phyloP scores from a whole-genome alignment of 805 yeast species.

The Ogataea glucozyma region DNA sequence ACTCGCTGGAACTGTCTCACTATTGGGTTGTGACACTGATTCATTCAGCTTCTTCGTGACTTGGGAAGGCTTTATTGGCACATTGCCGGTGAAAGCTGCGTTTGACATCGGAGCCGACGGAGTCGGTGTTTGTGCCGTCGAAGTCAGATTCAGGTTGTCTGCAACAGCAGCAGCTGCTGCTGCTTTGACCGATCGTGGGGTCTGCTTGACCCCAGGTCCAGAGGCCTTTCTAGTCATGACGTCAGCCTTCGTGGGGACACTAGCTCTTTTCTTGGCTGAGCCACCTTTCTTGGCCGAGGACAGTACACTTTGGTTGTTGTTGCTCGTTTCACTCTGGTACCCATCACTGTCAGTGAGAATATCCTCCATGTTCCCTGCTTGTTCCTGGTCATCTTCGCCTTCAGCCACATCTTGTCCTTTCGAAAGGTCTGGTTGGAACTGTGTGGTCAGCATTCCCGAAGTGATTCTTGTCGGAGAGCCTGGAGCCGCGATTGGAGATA shows the following conservation, averaged over 20 bases:
- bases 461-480: slow-evolving; percentile 40
- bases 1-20: neutral
- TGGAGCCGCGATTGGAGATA: slow-evolving; percentile 34
- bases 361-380: slow-evolving; percentile 17
- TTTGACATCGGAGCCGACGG: slow-evolving; percentile 10
- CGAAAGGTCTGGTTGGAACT: slow-evolving; percentile 37
- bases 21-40: slow-evolving; percentile 3
- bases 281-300: slow-evolving; percentile 3
- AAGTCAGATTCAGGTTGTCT: neutral
- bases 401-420: slow-evolving; percentile 26
- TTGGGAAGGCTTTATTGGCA: slow-evolving; percentile 18
- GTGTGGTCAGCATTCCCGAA: slow-evolving; percentile 36
- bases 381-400: slow-evolving; percentile 20
- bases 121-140: slow-evolving; percentile 16
- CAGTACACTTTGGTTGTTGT: slow-evolving; percentile 4
- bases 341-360: slow-evolving; percentile 21
- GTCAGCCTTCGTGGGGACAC: slow-evolving; percentile 35
- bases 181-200: slow-evolving; percentile 12
- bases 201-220: slow-evolving; percentile 10
- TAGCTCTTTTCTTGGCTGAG: slow-evolving; percentile 25
- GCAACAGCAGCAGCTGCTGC: neutral
- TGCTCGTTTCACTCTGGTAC: slow-evolving; percentile 24
- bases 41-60: slow-evolving; percentile 18
- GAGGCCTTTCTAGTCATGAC: slow-evolving; percentile 23
- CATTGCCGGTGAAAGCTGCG: slow-evolving; percentile 9